These are phyloP conservation scores for Syzygium jambos DNA, from an alignment of 345 rosid genomes.

Conservation along the genomic window DNA sequence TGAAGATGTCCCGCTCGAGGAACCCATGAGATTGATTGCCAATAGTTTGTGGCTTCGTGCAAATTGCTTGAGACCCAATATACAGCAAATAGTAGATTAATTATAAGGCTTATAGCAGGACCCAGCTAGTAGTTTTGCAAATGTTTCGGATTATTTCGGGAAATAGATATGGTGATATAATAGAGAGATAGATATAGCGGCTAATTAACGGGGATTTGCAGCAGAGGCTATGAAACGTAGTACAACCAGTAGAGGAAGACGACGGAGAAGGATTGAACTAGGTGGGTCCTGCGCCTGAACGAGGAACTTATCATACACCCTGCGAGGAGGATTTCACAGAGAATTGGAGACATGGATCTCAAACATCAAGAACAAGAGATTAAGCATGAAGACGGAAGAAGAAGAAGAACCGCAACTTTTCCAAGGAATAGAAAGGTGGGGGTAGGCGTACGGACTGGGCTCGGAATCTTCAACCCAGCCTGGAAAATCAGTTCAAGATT, in stretches of 20 bases:
- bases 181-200: neutral
- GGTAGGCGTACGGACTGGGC: neutral
- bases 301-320: constrained; percentile 84
- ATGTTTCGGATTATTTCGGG: neutral
- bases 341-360: constrained; percentile 98
- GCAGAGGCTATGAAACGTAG: constrained; percentile 69
- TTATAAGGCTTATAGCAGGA: neutral
- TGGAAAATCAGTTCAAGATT: neutral
- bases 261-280: constrained; percentile 99
- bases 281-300: constrained; percentile 83
- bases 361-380: constrained; percentile 55
- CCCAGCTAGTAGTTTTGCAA: neutral
- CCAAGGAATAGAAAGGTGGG: neutral
- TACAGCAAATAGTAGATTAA: no score
- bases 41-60: neutral
- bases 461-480: neutral
- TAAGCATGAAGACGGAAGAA: constrained; percentile 49
- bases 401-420: neutral
- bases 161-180: neutral
- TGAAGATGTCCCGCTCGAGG: constrained; percentile 60
- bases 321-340: constrained; percentile 71
- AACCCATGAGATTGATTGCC: constrained; percentile 38
- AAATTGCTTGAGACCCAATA: neutral
- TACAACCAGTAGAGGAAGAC: constrained; percentile 98
- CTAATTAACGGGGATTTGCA: neutral